phyloP scores from a whole-genome alignment of 257 asterid species.

The Craterostigma plantagineum region DNA sequence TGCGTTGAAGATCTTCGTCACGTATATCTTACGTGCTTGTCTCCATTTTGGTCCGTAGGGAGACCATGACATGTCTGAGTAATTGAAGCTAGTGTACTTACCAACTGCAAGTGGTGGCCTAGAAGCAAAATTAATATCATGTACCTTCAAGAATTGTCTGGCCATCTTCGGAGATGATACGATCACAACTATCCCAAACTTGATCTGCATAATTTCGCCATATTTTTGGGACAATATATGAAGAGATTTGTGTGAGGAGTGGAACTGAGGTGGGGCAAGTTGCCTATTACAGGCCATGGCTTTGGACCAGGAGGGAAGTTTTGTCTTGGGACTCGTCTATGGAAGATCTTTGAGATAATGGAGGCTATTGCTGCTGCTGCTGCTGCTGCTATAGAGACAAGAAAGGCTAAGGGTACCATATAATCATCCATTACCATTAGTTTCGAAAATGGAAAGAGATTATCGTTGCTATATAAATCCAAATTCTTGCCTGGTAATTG shows the following conservation, averaged over 20 bases:
- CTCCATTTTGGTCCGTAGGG: neutral
- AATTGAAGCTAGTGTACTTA: neutral
- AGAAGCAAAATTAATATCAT: neutral
- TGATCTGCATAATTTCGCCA: neutral
- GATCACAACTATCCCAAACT: neutral
- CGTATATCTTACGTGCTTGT: neutral
- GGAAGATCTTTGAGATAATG: too few species aligned
- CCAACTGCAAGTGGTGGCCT: conserved; percentile 1
- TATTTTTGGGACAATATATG: neutral
- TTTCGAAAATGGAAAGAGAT: too few species aligned
- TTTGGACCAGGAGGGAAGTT: neutral
- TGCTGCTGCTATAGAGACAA: too few species aligned
- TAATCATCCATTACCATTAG: too few species aligned
- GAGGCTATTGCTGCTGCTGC: too few species aligned
- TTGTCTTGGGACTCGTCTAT: too few species aligned
- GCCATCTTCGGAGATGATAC: neutral
- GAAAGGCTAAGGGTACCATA: too few species aligned
- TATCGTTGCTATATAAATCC: too few species aligned
- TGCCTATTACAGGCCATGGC: conserved; percentile 1
- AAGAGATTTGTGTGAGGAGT: neutral
- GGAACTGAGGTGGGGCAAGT: neutral
- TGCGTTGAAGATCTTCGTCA: neutral
- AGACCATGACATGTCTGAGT: conserved; percentile 1
- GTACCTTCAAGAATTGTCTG: neutral
- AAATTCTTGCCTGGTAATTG: too few species aligned